Conservation (phyloP, 176 grass and related monocot species). For the Ampelocalamus luodianensis region DNA sequence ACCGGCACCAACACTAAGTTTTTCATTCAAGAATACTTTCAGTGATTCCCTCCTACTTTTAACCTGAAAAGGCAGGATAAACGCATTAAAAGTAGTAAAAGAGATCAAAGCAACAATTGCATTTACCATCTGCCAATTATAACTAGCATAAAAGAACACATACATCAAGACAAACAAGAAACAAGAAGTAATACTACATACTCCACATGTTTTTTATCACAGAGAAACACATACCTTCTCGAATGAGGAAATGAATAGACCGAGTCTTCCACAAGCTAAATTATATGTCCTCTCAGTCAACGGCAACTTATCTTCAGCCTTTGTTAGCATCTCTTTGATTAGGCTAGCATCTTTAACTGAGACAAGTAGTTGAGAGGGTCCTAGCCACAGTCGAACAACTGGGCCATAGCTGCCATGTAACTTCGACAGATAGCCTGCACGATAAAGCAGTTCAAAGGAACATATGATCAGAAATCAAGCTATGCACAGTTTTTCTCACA, state of each 20-base stretch:
- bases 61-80: constrained; percentile 58
- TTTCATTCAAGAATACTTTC: constrained; percentile 69
- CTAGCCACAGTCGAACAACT: constrained; percentile 80
- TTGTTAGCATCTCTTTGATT: constrained; percentile 76
- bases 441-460: constrained; percentile 25
- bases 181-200: neutral
- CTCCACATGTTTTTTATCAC: constrained; percentile 13
- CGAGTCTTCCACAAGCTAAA: constrained; percentile 86
- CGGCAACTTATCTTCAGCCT: constrained; percentile 89
- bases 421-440: too few species aligned
- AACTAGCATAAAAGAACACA: constrained; percentile 9
- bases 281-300: constrained; percentile 77
- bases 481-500: neutral
- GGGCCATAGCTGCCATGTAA: constrained; percentile 48
- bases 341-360: constrained; percentile 78
- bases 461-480: constrained; percentile 25
- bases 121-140: neutral
- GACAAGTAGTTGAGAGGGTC: constrained; percentile 87
- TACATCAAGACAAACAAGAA: neutral
- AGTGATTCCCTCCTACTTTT: constrained; percentile 77
- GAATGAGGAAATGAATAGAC: constrained; percentile 75
- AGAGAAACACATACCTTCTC: constrained; percentile 61
- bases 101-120: constrained; percentile 28
- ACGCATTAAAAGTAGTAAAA: constrained; percentile 9
- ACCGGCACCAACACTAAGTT: constrained; percentile 28